Evolutionary conservation across 2,329 filamentous ascomycete species (phyloP).

Genomic region (Zelopaecilomyces penicillatus): DNA sequence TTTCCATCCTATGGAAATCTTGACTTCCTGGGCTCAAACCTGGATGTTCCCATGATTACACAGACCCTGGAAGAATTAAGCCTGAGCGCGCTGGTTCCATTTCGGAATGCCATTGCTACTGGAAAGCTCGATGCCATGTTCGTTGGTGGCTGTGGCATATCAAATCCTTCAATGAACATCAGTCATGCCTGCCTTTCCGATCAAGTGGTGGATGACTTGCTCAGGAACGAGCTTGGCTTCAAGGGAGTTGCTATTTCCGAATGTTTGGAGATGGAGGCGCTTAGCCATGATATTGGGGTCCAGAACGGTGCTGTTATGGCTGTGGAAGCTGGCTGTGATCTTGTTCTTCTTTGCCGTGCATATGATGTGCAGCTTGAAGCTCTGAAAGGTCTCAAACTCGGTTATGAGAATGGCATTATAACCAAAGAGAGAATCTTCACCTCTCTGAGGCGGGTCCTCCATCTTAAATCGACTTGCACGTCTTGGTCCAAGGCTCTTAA

Average conservation of each 20-base stretch:
- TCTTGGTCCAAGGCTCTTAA: constrained; percentile 89
- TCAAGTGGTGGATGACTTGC: constrained; percentile 82
- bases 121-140: constrained; percentile 87
- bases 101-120: constrained; percentile 78
- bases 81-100: constrained; percentile 83
- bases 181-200: constrained; percentile 92
- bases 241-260: constrained; percentile 90
- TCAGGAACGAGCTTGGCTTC: constrained; percentile 84
- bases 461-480: constrained; percentile 76
- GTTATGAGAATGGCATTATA: constrained; percentile 85
- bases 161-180: constrained; percentile 83
- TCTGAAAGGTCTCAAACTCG: constrained; percentile 79
- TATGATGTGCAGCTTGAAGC: constrained; percentile 87
- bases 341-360: constrained; percentile 80
- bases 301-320: constrained; percentile 96
- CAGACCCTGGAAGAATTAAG: constrained; percentile 89
- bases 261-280: constrained; percentile 91
- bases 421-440: constrained; percentile 69
- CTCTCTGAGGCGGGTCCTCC: constrained; percentile 69
- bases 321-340: constrained; percentile 88
- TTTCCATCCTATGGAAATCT: constrained; percentile 95
- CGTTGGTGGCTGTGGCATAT: constrained; percentile 88
- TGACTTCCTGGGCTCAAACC: constrained; percentile 81
- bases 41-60: constrained; percentile 92
- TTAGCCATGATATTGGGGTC: constrained; percentile 94